Evolutionary conservation across 2,329 filamentous ascomycete genomes (phyloP), one percentile per base, ranked within the genome.

Genomic region (Aspergillus udagawae): DNA sequence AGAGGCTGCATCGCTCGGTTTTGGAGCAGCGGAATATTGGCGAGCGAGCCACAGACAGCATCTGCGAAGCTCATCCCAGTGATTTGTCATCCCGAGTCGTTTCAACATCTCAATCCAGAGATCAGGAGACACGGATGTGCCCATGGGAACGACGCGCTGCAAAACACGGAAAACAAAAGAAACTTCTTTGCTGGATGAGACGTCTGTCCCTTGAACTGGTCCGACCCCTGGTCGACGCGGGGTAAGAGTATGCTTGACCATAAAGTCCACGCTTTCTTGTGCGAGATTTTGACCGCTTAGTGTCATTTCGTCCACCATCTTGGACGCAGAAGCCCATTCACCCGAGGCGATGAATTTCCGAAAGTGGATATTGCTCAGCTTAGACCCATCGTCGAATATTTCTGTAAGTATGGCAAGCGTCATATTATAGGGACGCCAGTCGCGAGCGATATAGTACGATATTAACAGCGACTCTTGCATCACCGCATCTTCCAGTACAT

Each of bases 81-180:
- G 75, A 7, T 79, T 74, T 8, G 74, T 68, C 82, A 85, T 86
- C 3, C 85, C 86, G 49, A 83, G 78, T 28, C 85, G 79, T 49
- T 82, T 82, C 45, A 88, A 65, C 9, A 86, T 74, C 65, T 87
- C 84, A 49, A 73, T 70, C 86, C 86, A 89, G 17, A 75, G 65
- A 27, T 61, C 70, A 3, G 75, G 70, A 23, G 73, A 73, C 25
- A 83, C 72, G 55, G 71, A 61, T 54, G 72, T 71, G 20, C 77
- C 79, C 42, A 70, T 73, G 58, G 77, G 70, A 52, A 83, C 74
- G 45, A 82, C 73, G 49, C 73, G 71, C 54, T 81, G 76, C 32
- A 81, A 73, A 21, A 82, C 68, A 29, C 78, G 79, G 3, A 80
- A 73, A 49, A 82, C 71, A 64, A 83, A 70, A 27, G 63, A 54